Evolutionary conservation across 1,284 basidiomycete genomes (phyloP), one percentile per base, ranked within the genome.

Genomic region (Fomes fomentarius): DNA sequence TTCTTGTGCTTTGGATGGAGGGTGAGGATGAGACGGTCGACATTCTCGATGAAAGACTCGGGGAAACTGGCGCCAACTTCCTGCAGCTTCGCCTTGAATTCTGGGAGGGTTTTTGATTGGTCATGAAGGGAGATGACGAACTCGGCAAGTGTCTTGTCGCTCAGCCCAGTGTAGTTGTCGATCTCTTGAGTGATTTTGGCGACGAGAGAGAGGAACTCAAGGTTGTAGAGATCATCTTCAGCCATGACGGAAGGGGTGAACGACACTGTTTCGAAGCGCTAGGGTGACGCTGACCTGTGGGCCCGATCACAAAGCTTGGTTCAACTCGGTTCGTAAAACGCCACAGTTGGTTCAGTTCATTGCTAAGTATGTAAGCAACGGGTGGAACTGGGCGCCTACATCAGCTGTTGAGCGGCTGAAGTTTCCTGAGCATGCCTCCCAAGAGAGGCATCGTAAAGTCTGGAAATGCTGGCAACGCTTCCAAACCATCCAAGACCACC

Each of bases 1-100:
- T 93, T 91, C 79, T 95, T 97, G 78, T 98, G 91, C 66, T 96
- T 98, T 0, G 96, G 97, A 67, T 99, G 97, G 80, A 98, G 84
- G 57, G 84, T 92, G 47, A 96, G 83, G 64, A 99, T 94, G 56
- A 98, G 83, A 26, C 97, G 89, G 76, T 99, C 96, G 44, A 99
- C 84, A 66, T 91, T 96, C 69, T 94, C 87, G 57, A 97, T 76
- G 69, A 98, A 93, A 38, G 90, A 91, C 57, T 93, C 90, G 1
- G 94, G 89, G 68, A 98, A 96, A 59, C 88, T 87, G 31, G 94
- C 93, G 35, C 91, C 94, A 52, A 87, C 81, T 60, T 90, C 88
- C 55, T 83, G 80, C 48, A 99, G 83, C 70, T 93, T 91, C 43
- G 74, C 66, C 73, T 94, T 93, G 83, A 99, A 99, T 52, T 86